These are phyloP conservation scores for Hibiscus tridactylites DNA, from an alignment of 345 rosid species.

Conservation along the genomic window DNA sequence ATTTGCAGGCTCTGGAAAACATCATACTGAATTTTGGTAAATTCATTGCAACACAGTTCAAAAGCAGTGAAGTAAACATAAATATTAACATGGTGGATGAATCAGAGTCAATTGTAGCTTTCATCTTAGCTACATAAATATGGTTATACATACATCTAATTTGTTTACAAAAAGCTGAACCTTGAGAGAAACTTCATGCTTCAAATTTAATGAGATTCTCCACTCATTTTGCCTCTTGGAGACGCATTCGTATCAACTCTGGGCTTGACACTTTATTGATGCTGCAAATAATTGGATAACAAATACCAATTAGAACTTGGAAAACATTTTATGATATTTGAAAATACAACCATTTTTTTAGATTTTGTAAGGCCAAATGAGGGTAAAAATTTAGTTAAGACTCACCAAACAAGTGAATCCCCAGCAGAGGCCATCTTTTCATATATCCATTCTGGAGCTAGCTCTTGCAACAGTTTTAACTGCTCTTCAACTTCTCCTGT, in stretches of 20 bases:
- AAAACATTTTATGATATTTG: no score
- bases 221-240: slow-evolving; percentile 46
- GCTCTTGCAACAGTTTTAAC: slow-evolving; percentile 54
- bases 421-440: slow-evolving; percentile 59
- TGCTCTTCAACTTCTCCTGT: slow-evolving; percentile 86
- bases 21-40: neutral
- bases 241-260: slow-evolving; percentile 30
- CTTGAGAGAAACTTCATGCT: neutral
- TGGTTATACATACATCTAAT: neutral
- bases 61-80: neutral
- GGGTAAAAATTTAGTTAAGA: neutral
- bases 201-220: neutral
- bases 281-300: slow-evolving; percentile 29
- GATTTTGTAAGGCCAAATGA: neutral
- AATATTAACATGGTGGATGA: neutral
- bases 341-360: neutral
- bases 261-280: slow-evolving; percentile 48
- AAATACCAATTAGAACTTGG: neutral
- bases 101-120: neutral
- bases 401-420: slow-evolving; percentile 65
- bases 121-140: neutral
- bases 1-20: neutral
- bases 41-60: neutral
- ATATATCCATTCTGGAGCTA: slow-evolving; percentile 81
- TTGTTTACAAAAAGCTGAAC: neutral